phyloP scores from a whole-genome alignment of 495 filamentous ascomycete species.

The Hypomontagnella submonticulosa region DNA sequence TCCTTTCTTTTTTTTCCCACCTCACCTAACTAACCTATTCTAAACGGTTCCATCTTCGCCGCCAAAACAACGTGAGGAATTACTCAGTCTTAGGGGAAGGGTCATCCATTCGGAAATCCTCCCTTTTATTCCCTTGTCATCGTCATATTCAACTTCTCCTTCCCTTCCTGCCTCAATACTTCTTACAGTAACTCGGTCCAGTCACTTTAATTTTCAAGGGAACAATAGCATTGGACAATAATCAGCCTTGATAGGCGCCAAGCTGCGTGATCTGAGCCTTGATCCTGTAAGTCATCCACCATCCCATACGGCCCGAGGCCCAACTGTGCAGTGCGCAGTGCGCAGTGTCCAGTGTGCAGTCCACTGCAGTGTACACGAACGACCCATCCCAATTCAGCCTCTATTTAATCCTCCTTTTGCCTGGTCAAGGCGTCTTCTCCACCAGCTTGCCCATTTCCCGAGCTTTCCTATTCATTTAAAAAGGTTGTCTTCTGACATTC shows the following conservation, averaged over 20 bases:
- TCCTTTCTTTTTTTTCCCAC: conserved; percentile 39
- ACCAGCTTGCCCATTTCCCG: conserved; percentile 33
- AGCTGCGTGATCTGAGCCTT: conserved; percentile 14
- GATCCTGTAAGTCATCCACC: conserved; percentile 38
- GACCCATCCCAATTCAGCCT: conserved; percentile 33
- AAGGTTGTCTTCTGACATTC: conserved; percentile 36
- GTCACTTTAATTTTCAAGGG: conserved; percentile 8
- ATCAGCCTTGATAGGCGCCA: conserved; percentile 16
- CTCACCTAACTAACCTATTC: conserved; percentile 29
- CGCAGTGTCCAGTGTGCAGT: too few relatives aligned
- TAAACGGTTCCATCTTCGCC: conserved; percentile 42
- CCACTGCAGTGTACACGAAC: conserved; percentile 11
- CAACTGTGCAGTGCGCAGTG: conserved; percentile 4
- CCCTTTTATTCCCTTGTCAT: background rate
- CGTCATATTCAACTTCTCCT: conserved; percentile 10
- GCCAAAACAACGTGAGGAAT: conserved; percentile 41
- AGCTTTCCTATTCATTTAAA: conserved; percentile 36
- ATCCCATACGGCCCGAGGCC: conserved; percentile 37
- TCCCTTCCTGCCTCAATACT: conserved; percentile 35
- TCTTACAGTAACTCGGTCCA: conserved; percentile 15
- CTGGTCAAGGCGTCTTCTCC: conserved; percentile 44
- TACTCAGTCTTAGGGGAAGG: background rate
- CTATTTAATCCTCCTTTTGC: conserved; percentile 34
- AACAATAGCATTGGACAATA: background rate
- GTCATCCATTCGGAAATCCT: background rate